A percentile compares a stretch with the other conserved stretches of the same genome.
phyloP scores from a whole-genome alignment of 495 filamentous ascomycete species.

The Bombardia bombarda region DNA sequence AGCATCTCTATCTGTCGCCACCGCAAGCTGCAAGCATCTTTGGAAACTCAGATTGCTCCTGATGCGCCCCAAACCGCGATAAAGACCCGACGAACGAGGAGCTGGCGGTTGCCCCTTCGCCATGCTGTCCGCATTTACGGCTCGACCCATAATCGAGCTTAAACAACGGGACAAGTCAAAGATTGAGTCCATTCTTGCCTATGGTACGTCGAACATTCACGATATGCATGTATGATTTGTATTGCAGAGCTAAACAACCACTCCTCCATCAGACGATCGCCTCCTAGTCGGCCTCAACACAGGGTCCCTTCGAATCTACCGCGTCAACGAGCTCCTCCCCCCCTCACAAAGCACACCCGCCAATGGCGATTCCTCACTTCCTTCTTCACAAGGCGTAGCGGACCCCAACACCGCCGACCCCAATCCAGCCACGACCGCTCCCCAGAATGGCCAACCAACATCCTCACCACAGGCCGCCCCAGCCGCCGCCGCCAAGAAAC shows the following conservation, averaged over 20 bases:
- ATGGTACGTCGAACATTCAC: no score
- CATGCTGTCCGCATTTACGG: constrained; percentile 98
- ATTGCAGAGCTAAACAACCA: no score
- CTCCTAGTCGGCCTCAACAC: constrained; percentile 86
- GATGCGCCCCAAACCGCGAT: constrained; percentile 15
- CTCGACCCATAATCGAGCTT: constrained; percentile 93
- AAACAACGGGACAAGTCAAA: constrained; percentile 87
- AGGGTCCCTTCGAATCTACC: constrained; percentile 83
- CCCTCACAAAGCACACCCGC: constrained; percentile 12
- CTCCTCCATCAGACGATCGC: constrained; percentile 75
- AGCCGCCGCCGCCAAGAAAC: constrained; percentile 37
- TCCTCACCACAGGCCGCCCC: constrained; percentile 10
- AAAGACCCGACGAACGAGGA: constrained; percentile 5
- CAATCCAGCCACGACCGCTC: neutral
- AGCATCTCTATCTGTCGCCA: no score
- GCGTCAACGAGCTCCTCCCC: constrained; percentile 58
- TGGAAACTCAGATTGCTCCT: neutral
- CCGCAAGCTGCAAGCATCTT: neutral
- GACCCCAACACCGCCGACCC: constrained; percentile 5
- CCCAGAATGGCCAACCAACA: constrained; percentile 16
- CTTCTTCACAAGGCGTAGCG: neutral
- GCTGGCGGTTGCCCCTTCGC: constrained; percentile 28
- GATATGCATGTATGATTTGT: no score
- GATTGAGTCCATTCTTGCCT: constrained; percentile 89
- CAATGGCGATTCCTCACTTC: constrained; percentile 23